Conservation (phyloP, 2,329 filamentous ascomycete species). For the Sphaerulina populicola region DNA sequence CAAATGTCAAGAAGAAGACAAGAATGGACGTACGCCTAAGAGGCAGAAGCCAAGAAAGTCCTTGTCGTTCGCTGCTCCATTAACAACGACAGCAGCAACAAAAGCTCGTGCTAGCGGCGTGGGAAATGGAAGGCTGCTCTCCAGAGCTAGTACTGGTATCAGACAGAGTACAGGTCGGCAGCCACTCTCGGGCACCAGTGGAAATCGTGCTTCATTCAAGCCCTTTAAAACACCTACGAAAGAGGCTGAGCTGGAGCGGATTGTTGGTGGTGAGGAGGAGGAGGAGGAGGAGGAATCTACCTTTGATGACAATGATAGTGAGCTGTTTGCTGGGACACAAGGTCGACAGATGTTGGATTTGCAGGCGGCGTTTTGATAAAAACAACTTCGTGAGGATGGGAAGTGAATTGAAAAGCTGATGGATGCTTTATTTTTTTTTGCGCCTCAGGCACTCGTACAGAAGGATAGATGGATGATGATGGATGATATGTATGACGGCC, state of each 20-base stretch:
- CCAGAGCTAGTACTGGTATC: conserved; percentile 7
- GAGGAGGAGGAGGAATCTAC: conserved; percentile 31
- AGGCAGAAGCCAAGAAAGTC: conserved; percentile 23
- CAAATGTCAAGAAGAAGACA: conserved; percentile 26
- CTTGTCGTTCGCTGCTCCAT: conserved; percentile 13
- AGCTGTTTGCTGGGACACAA: conserved; percentile 35
- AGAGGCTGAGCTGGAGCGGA: conserved; percentile 7
- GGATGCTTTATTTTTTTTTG: too few relatives aligned
- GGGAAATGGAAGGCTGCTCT: conserved; percentile 11
- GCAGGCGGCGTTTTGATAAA: conserved; percentile 10
- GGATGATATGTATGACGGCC: too few relatives aligned
- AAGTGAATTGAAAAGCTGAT: too few relatives aligned
- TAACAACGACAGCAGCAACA: conserved; percentile 18
- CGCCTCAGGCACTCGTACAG: background rate
- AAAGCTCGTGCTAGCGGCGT: conserved; percentile 25
- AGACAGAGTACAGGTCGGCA: conserved; percentile 16
- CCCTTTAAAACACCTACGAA: conserved; percentile 22
- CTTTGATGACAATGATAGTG: conserved; percentile 36
- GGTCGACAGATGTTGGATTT: conserved; percentile 12
- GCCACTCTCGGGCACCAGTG: conserved; percentile 24
- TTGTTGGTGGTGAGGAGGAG: too few relatives aligned
- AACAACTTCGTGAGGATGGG: conserved; percentile 2
- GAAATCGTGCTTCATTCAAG: conserved; percentile 24
- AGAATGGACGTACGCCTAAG: conserved; percentile 36
- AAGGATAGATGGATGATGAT: too few relatives aligned